Percentiles rank a stretch among this genome's conserved stretches.
Conservation (phyloP, 345 rosid genomes). For the Arabidopsis arenosa region DNA sequence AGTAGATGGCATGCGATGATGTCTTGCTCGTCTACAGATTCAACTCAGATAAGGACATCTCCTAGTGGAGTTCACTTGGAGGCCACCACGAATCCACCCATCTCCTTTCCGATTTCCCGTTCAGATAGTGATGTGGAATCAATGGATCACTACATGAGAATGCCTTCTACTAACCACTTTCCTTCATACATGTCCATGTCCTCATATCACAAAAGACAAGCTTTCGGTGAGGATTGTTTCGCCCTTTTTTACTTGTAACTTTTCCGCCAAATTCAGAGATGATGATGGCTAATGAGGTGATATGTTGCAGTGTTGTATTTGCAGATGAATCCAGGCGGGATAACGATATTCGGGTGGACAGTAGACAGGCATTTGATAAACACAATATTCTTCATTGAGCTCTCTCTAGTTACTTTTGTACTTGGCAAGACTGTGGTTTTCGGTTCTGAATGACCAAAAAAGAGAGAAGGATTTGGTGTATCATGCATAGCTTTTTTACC, state of each 20-base stretch:
- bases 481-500: constrained; percentile 7
- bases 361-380: constrained; percentile 77
- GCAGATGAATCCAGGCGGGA: constrained; percentile 92
- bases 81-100: constrained; percentile 41
- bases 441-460: constrained; percentile 31
- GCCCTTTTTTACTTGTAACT: neutral
- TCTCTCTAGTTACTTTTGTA: constrained; percentile 73
- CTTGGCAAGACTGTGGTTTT: constrained; percentile 75
- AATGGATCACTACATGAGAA: constrained; percentile 59
- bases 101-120: constrained; percentile 46
- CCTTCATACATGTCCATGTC: constrained; percentile 74
- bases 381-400: constrained; percentile 88
- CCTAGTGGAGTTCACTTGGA: constrained; percentile 58
- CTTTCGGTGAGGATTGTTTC: constrained; percentile 62
- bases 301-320: constrained; percentile 71
- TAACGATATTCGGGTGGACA: constrained; percentile 89
- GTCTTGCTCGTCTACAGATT: constrained; percentile 60
- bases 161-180: constrained; percentile 63
- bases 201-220: constrained; percentile 79
- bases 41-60: constrained; percentile 57
- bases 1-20: constrained; percentile 91
- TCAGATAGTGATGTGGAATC: constrained; percentile 93
- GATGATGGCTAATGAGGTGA: constrained; percentile 15
- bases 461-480: constrained; percentile 10
- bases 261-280: neutral